phyloP scores from a whole-genome alignment of 2,329 filamentous ascomycete genomes.

The Colletotrichum sidae region DNA sequence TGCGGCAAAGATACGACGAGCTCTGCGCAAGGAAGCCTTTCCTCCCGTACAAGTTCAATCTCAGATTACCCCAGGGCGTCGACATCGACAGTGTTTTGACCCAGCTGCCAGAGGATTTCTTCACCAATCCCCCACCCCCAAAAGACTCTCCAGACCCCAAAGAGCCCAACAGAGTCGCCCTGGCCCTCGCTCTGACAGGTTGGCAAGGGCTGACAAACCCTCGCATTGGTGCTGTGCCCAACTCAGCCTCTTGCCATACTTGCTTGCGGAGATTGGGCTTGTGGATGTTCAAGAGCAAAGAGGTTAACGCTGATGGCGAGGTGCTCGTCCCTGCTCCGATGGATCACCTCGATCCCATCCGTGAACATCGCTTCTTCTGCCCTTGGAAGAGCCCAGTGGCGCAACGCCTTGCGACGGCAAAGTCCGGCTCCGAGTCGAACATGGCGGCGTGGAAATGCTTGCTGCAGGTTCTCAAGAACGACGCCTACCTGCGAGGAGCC shows the following conservation, averaged over 20 bases:
- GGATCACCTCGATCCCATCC: slow-evolving; percentile 74
- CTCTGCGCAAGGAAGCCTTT: slow-evolving; percentile 65
- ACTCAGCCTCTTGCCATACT: slow-evolving; percentile 82
- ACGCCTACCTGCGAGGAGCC: slow-evolving; percentile 61
- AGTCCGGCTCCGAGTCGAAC: slow-evolving; percentile 49
- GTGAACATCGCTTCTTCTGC: slow-evolving; percentile 85
- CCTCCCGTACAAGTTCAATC: slow-evolving; percentile 71
- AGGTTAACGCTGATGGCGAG: slow-evolving; percentile 65
- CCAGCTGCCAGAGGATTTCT: slow-evolving; percentile 67
- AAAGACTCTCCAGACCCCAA: slow-evolving; percentile 31
- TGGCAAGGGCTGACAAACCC: slow-evolving; percentile 76
- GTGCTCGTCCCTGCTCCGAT: slow-evolving; percentile 71
- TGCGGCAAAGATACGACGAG: slow-evolving; percentile 75
- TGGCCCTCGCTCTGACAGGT: slow-evolving; percentile 77
- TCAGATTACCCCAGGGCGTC: slow-evolving; percentile 66
- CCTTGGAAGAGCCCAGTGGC: slow-evolving; percentile 78
- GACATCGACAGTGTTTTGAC: slow-evolving; percentile 61
- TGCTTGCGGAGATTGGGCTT: slow-evolving; percentile 90
- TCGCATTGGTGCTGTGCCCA: slow-evolving; percentile 70
- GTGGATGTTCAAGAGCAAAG: slow-evolving; percentile 91
- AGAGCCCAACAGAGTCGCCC: slow-evolving; percentile 68
- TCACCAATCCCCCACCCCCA: slow-evolving; percentile 55
- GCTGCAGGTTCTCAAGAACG: slow-evolving; percentile 67
- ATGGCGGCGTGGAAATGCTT: slow-evolving; percentile 68
- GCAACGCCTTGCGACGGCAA: slow-evolving; percentile 60